Evolutionary conservation across 805 yeast genomes (phyloP), one percentile per base, ranked within the genome.

Genomic region (Ogataea glucozyma): DNA sequence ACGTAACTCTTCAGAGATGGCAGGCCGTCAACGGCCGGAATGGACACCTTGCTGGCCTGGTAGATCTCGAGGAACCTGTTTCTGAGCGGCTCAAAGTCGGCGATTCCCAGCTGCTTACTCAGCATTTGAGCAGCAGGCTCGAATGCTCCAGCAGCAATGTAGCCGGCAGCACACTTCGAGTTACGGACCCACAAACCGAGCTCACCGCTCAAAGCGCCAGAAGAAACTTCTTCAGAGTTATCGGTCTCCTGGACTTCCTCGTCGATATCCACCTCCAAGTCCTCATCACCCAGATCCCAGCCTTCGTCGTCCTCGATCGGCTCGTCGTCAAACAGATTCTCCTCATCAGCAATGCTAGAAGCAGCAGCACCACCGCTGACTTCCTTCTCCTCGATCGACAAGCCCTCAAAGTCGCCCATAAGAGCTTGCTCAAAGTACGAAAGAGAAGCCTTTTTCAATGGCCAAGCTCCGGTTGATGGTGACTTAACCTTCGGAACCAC

Each of bases 121-220:
- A 93, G 76, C 60, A 95, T 78, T 57, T 89, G 95, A 29, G 97
- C 93, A 27, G 98, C 99, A 41, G 91, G 85, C 53, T 89, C 97
- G 62, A 91, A 91, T 4, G 95, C 86, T 56, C 99, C 99, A 2
- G 97, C 89, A 2, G 99, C 97, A 57, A 85, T 89, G 56, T 88
- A 87, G 20, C 88, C 88, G 22, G 96, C 97, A 4, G 97, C 88
- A 43, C 90, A 77, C 49, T 84, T 85, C 13, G 96, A 86, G 65
- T 85, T 88, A 52, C 91, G 84, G 22, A 87, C 76, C 99, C 99
- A 95, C 45, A 66, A 65, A 4, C 83, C 82, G 23, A 81, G 66
- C 61, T 90, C 96, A 20, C 77, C 76, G 12, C 73, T 74, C 48
- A 68, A 61, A 18, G 63, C 70, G 17, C 64, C 57, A 7, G n/a